Percentiles rank a stretch among this genome's conserved stretches.
These are phyloP conservation scores for Ambrosia hybrid DNA, from an alignment of 140 eudicot genomes.

Conservation along the genomic window DNA sequence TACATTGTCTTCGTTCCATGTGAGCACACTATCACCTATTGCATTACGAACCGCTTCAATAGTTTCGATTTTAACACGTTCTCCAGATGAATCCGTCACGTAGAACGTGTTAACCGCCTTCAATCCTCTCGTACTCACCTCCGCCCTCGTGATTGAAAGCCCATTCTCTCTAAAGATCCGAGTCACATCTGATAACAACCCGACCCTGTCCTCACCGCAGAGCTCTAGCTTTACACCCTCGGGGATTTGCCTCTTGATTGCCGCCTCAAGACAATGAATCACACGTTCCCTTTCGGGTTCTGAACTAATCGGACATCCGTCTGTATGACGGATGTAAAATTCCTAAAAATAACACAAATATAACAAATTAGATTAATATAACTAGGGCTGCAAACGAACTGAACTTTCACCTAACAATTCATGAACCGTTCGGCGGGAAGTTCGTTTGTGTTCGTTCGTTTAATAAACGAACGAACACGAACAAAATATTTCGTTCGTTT, in stretches of 20 bases:
- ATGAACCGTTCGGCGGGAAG: no score
- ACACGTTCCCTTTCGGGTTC: slow-evolving; percentile 90
- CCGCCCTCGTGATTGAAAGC: slow-evolving; percentile 72
- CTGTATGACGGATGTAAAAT: slow-evolving; percentile 75
- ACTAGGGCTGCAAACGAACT: no score
- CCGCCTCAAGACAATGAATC: slow-evolving; percentile 79
- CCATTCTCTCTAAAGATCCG: slow-evolving; percentile 86
- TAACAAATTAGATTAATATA: not conserved
- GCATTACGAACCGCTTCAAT: slow-evolving; percentile 65
- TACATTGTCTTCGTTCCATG: slow-evolving; percentile 47
- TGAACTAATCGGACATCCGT: slow-evolving; percentile 79
- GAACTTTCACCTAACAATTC: no score
- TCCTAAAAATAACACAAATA: slow-evolving; percentile 27
- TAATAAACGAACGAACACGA: no score
- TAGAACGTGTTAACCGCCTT: slow-evolving; percentile 71
- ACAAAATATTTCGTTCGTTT: no score
- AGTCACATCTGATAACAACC: slow-evolving; percentile 76
- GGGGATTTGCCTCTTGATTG: slow-evolving; percentile 62
- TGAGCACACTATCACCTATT: slow-evolving; percentile 53
- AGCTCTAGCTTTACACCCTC: slow-evolving; percentile 76
- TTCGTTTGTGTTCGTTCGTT: no score
- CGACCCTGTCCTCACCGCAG: slow-evolving; percentile 68
- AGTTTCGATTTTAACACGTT: slow-evolving; percentile 50
- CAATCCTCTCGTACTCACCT: slow-evolving; percentile 72
- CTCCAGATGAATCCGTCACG: slow-evolving; percentile 69